Percentiles rank a stretch among this genome's conserved stretches.
These are phyloP conservation scores for Microthlaspi erraticum DNA, from an alignment of 345 rosid species.

Conservation along the genomic window DNA sequence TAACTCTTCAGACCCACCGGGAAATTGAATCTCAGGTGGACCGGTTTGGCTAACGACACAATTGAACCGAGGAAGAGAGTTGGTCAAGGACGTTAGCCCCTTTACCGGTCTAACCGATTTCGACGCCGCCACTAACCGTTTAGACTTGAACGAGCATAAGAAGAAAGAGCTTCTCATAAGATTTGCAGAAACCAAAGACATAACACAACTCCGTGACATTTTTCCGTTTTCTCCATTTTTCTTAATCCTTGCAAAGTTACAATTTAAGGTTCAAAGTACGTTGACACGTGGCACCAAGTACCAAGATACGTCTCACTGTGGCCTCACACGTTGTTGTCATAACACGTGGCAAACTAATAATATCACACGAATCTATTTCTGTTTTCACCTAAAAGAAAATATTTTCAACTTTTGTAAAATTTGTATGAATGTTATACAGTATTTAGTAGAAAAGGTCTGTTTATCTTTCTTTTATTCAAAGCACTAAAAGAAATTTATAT, in stretches of 20 bases:
- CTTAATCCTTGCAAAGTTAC: not conserved
- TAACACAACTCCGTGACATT: constrained; percentile 25
- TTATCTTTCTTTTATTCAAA: no score
- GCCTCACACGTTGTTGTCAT: not conserved
- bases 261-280: constrained; percentile 10
- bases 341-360: not conserved
- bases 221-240: not conserved
- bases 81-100: not conserved
- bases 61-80: not conserved
- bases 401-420: no score
- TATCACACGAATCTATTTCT: not conserved
- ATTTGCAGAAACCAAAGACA: constrained; percentile 35
- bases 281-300: not conserved
- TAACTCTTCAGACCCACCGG: constrained; percentile 38
- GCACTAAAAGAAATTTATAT: not conserved
- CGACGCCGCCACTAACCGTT: constrained; percentile 5
- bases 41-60: constrained; percentile 33
- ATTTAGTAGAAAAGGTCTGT: no score
- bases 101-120: constrained; percentile 31
- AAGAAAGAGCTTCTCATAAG: constrained; percentile 20
- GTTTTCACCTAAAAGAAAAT: no score
- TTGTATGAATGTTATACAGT: no score
- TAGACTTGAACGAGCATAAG: constrained; percentile 26
- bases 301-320: not conserved
- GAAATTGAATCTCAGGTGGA: constrained; percentile 40